Evolutionary conservation across 495 filamentous ascomycete species (phyloP).

Genomic region (Neurospora sp.): DNA sequence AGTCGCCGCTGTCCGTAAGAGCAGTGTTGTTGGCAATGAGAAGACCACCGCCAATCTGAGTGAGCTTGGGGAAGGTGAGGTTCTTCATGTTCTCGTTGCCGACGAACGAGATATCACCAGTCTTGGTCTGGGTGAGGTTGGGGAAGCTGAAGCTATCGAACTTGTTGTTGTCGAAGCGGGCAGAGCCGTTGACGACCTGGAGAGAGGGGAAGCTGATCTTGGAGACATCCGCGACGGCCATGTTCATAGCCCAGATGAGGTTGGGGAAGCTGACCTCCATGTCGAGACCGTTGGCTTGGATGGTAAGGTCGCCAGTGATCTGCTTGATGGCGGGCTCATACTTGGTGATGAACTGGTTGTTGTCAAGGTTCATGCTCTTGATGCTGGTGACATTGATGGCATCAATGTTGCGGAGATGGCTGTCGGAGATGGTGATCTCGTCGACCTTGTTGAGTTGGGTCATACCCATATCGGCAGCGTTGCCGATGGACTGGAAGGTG

Average conservation of each 20-base stretch:
- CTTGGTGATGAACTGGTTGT: conserved; percentile 60
- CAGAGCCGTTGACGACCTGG: conserved; percentile 59
- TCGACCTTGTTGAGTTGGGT: conserved; percentile 52
- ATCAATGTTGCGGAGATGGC: conserved; percentile 59
- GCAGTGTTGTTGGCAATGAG: conserved; percentile 80
- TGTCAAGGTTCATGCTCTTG: conserved; percentile 61
- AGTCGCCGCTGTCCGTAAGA: conserved; percentile 50
- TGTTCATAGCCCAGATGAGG: conserved; percentile 66
- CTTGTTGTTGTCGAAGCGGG: conserved; percentile 75
- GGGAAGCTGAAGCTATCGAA: conserved; percentile 59
- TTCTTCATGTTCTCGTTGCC: conserved; percentile 67
- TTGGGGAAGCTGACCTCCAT: conserved; percentile 59
- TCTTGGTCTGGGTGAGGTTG: conserved; percentile 62
- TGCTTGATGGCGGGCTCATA: conserved; percentile 65
- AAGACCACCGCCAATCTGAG: conserved; percentile 63
- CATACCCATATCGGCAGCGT: conserved; percentile 38
- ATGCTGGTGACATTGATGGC: conserved; percentile 66
- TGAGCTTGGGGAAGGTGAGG: conserved; percentile 61
- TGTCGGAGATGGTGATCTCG: conserved; percentile 69
- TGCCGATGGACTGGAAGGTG: conserved; percentile 60
- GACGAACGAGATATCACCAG: conserved; percentile 68
- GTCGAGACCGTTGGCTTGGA: conserved; percentile 55
- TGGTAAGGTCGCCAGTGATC: conserved; percentile 50
- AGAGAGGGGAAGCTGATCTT: conserved; percentile 69
- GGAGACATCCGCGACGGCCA: conserved; percentile 81